Evolutionary conservation across 1,284 basidiomycete species (phyloP).

Genomic region (Marasmius fiardii): DNA sequence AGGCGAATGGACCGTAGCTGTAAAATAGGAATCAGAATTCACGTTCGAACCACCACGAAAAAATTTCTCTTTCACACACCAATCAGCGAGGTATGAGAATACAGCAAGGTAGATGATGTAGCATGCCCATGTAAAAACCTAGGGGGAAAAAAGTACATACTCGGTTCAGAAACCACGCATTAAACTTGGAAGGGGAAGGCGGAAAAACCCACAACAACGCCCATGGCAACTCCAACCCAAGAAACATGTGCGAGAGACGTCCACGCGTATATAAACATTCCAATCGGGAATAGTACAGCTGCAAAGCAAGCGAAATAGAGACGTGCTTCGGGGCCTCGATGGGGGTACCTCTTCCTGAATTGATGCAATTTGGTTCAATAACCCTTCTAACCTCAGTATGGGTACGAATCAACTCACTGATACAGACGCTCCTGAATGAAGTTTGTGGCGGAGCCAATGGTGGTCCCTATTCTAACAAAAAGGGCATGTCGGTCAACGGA

Average conservation of each 20-base stretch:
- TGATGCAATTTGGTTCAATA: too few relatives aligned
- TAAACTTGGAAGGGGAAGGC: too few relatives aligned
- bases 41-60: too few relatives aligned
- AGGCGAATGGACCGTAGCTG: conserved; percentile 68
- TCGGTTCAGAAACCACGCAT: too few relatives aligned
- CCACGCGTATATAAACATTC: conserved; percentile 70
- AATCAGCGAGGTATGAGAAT: conserved; percentile 73
- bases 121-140: conserved; percentile 53
- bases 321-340: conserved; percentile 69
- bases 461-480: conserved; percentile 51
- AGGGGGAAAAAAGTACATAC: too few relatives aligned
- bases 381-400: too few relatives aligned
- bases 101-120: conserved; percentile 61
- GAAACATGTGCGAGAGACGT: conserved; percentile 44
- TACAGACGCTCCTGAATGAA: conserved; percentile 69
- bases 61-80: too few relatives aligned
- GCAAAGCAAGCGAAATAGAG: conserved; percentile 57
- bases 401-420: conserved; percentile 40
- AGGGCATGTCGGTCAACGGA: too few relatives aligned
- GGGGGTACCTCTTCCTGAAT: conserved; percentile 47
- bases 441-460: conserved; percentile 56
- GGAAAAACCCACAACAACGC: conserved; percentile 39
- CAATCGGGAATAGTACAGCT: too few relatives aligned
- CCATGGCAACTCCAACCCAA: conserved; percentile 47
- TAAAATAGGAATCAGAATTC: not conserved